Evolutionary conservation across 208 protist genomes (phyloP), one percentile per base, ranked within the genome.

Genomic region (Trypanosomatidae sp.): DNA sequence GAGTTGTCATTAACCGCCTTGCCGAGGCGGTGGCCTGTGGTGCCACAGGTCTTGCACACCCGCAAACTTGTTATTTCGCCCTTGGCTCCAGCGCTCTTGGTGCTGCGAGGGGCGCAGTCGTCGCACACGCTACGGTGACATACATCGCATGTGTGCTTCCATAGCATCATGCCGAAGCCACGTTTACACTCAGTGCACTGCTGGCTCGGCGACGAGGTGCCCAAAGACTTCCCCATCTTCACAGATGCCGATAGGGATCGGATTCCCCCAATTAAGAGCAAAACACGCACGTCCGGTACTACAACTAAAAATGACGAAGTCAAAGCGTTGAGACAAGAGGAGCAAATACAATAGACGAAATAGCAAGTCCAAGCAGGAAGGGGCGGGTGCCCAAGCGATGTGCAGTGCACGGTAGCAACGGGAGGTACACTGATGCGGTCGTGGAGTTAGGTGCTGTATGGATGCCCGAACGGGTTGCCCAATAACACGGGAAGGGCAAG

Each of bases 91-190:
- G 53, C 58, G 58, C 59, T 36, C 56, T 76, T 67, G 2, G 68
- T 75, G 12, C 50, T 58, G 33, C 88, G 81, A 3, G 84, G 78
- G 4, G 74, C 77, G 71, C 91, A 95, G 58, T 90, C 79, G 62
- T 89, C 91, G 60, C 91, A 95, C 19, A 95, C 84, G 22, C 56
- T 77, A 19, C 50, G 74, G 50, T 71, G 76, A 70, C 91, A 95
- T 41, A 77, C 33, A 43, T 69, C 65, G 50, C 91, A 95, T 7
- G 60, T 68, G 74, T 93, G 80, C 71, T 75, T 82, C 79, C 80
- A 88, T n/a, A 81, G 76, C 43, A 80, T 71, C 17, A 91, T 19
- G 53, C 85, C 76, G 65, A 95, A 93, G 28, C 30, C 43, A 30
- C 77, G 79, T 13, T 78, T 59, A 65, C 91, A 95, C 44, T 86